Conservation (phyloP, 2,329 filamentous ascomycete genomes). For the Tolypocladium tropicale region DNA sequence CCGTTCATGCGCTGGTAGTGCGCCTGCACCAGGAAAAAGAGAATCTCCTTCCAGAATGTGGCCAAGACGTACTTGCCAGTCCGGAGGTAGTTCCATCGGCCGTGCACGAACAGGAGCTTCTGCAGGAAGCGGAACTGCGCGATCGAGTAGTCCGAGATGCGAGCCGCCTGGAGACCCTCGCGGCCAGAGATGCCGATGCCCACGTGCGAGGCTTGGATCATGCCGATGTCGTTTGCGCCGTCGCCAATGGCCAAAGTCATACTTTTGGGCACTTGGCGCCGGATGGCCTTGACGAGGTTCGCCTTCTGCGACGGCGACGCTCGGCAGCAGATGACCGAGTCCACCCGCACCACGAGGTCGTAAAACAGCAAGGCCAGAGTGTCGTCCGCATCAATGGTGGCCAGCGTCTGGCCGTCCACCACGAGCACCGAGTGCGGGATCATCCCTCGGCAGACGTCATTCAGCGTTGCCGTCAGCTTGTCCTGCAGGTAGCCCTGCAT, state of each 20-base stretch:
- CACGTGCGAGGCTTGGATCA: conserved; percentile 81
- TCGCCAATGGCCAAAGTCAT: conserved; percentile 87
- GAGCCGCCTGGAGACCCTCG: conserved; percentile 80
- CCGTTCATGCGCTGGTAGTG: conserved; percentile 76
- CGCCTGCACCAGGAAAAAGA: conserved; percentile 79
- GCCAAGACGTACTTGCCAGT: conserved; percentile 82
- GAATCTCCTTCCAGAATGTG: conserved; percentile 83
- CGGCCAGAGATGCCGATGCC: conserved; percentile 88
- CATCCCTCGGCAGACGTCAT: conserved; percentile 56
- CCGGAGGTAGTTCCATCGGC: conserved; percentile 81
- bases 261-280: conserved; percentile 26
- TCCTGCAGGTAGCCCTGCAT: conserved; percentile 46
- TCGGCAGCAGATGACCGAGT: conserved; percentile 88
- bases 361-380: conserved; percentile 56
- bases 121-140: conserved; percentile 88
- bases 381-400: conserved; percentile 52
- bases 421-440: conserved; percentile 57
- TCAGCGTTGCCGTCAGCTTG: conserved; percentile 54
- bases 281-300: conserved; percentile 63
- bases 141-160: conserved; percentile 85
- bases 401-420: conserved; percentile 73
- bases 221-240: conserved; percentile 88
- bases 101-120: conserved; percentile 73
- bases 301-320: conserved; percentile 87
- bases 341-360: conserved; percentile 66